These are phyloP conservation scores for Cicer bijugum DNA, from an alignment of 306 rosid species.

Conservation along the genomic window DNA sequence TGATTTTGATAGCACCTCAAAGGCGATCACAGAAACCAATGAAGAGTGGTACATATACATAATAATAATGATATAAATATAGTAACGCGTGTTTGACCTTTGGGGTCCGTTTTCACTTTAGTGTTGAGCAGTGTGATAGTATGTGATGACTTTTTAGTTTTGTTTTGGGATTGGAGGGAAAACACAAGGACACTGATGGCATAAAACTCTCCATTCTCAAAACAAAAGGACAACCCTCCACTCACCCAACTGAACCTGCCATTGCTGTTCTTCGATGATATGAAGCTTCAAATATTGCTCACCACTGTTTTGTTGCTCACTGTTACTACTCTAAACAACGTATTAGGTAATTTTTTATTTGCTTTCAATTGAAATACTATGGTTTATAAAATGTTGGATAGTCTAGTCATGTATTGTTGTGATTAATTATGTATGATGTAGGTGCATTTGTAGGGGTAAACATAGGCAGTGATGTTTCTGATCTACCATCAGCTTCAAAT, in stretches of 20 bases:
- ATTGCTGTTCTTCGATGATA: neutral
- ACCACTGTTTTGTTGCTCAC: slow-evolving; percentile 4
- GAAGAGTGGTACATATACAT: neutral
- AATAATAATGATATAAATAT: neutral
- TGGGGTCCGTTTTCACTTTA: slow-evolving; percentile 28
- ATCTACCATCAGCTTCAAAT: slow-evolving; percentile 71
- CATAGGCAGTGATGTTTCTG: slow-evolving; percentile 76
- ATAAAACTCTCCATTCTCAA: slow-evolving; percentile 21
- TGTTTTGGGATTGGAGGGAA: slow-evolving; percentile 26
- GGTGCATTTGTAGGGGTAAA: slow-evolving; percentile 92
- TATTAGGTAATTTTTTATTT: slow-evolving; percentile 3
- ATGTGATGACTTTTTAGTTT: slow-evolving; percentile 22
- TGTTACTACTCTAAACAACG: slow-evolving; percentile 32
- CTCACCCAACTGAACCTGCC: neutral
- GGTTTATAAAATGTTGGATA: neutral
- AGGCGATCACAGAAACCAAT: too few relatives aligned
- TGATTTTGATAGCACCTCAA: too few relatives aligned
- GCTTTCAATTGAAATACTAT: too few relatives aligned
- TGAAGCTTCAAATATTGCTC: slow-evolving; percentile 35
- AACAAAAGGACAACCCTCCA: neutral
- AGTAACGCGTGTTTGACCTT: slow-evolving; percentile 43
- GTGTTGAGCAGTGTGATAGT: slow-evolving; percentile 25
- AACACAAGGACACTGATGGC: neutral
- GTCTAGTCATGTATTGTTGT: neutral
- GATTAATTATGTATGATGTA: slow-evolving; percentile 42